Conservation (phyloP, 176 grass and related monocot species). For the Avena sativa region DNA sequence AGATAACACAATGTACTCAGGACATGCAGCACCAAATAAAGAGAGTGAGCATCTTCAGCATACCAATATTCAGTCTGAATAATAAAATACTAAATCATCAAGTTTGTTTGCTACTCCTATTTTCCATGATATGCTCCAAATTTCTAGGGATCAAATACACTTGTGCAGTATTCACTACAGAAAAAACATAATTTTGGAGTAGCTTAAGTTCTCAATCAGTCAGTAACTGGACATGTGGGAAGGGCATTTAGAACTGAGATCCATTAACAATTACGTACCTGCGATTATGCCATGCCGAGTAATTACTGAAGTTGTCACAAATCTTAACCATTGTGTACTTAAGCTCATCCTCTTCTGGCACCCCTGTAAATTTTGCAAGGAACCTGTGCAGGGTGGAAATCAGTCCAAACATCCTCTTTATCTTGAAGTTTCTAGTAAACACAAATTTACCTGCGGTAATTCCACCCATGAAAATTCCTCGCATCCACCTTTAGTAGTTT, state of each 20-base stretch:
- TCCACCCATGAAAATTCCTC: slow-evolving; percentile 97
- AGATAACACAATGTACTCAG: slow-evolving; percentile 1
- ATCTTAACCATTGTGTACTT: slow-evolving; percentile 92
- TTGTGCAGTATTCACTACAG: slow-evolving; percentile 15
- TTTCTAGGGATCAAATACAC: not conserved
- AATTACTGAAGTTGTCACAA: slow-evolving; percentile 93
- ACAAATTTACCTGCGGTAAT: slow-evolving; percentile 70
- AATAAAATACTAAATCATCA: slow-evolving; percentile 1
- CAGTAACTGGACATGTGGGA: not conserved
- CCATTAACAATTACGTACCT: slow-evolving; percentile 55
- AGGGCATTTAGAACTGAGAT: slow-evolving; percentile 19
- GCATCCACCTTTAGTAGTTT: slow-evolving; percentile 78
- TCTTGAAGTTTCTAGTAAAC: not conserved
- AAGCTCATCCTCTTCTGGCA: slow-evolving; percentile 82
- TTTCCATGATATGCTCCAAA: slow-evolving; percentile 29
- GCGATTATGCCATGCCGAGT: slow-evolving; percentile 97
- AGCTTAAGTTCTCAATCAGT: not conserved
- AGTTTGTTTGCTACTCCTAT: not conserved
- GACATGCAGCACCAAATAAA: not conserved
- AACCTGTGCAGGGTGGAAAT: slow-evolving; percentile 52
- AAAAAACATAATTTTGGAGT: not conserved
- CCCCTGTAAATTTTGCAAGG: slow-evolving; percentile 75
- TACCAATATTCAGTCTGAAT: slow-evolving; percentile 29
- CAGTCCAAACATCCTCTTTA: slow-evolving; percentile 11
- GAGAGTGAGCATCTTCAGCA: slow-evolving; percentile 13